Evolutionary conservation across 2,329 filamentous ascomycete species (phyloP), one percentile per base, ranked within the genome.

Genomic region (Cordyceps fumosorosea): DNA sequence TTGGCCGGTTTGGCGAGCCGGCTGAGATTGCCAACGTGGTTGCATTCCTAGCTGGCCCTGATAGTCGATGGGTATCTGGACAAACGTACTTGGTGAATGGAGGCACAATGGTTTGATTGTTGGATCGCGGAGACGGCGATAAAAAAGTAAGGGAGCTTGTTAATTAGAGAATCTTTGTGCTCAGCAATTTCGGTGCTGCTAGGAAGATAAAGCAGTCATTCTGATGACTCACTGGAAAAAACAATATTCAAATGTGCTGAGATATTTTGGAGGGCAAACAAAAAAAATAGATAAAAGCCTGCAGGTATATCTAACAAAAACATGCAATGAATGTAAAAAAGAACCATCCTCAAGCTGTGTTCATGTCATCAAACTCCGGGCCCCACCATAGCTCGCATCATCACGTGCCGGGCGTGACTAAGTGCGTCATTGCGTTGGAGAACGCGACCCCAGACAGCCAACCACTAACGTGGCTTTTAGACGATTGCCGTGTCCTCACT

Each of bases 81-180:
- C 62, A 70, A 50, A 65, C 64, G 1, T 56, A 69, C 24, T 37
- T 67, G 45, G 64, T 67, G 14, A 65, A 69, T 48, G 67, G 66
- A 24, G 67, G 63, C 22, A 42, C 40, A 12, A 62, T 62, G 52
- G 53, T 56, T 7, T 56, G 42, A 45, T 3, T n/a, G 12, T 45
- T 18, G 18, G 37, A 3, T 40, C 14, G 37, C 11, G 37, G 8
- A 32, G 29, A 32, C 29, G 29, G 29, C 29, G 29, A 32, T 32
- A 8, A 32, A 5, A 8, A 32, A 8, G 29, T 32, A n/a, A n/a
- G n/a, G n/a, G n/a, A n/a, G n/a, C n/a, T n/a, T n/a, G n/a, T n/a
- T n/a, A n/a, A n/a, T n/a, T n/a, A n/a, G n/a, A n/a, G n/a, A n/a
- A n/a, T n/a, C n/a, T n/a, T n/a, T n/a, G n/a, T n/a, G n/a, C n/a